Percentiles rank a stretch among this genome's conserved stretches.
phyloP scores from a whole-genome alignment of 2,329 filamentous ascomycete genomes.

The Colletotrichum musicola region DNA sequence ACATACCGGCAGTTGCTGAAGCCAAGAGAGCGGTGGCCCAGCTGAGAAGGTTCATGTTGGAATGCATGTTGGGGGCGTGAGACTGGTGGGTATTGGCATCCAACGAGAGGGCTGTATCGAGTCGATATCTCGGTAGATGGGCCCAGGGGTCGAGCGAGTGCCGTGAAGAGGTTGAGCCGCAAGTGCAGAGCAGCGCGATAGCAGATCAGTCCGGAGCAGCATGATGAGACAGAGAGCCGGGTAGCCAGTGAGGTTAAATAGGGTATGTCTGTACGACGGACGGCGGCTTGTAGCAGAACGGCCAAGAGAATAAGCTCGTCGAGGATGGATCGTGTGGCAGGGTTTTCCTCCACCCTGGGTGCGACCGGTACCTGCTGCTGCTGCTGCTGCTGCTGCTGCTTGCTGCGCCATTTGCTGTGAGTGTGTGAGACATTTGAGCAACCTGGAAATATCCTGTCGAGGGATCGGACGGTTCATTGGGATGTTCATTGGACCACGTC shows the following conservation, averaged over 20 bases:
- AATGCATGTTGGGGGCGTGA: slow-evolving; percentile 17
- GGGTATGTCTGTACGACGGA: not conserved
- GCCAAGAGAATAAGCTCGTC: slow-evolving; percentile 26
- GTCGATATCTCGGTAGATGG: too few relatives aligned
- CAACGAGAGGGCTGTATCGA: not conserved
- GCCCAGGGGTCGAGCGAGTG: not conserved
- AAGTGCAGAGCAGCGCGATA: not conserved
- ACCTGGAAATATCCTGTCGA: slow-evolving; percentile 3
- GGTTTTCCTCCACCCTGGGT: slow-evolving; percentile 16
- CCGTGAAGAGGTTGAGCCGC: not conserved
- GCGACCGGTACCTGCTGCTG: not conserved
- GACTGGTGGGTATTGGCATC: not conserved
- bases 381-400: too few relatives aligned
- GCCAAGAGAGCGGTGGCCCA: slow-evolving; percentile 33
- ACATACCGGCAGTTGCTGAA: slow-evolving; percentile 27
- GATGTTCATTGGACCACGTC: slow-evolving; percentile 21
- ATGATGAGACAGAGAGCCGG: not conserved
- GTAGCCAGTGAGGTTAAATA: slow-evolving; percentile 25
- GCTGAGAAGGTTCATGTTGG: slow-evolving; percentile 10
- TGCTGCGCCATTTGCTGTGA: too few relatives aligned
- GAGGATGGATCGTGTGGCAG: slow-evolving; percentile 14
- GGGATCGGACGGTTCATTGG: slow-evolving; percentile 33
- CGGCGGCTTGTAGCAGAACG: not conserved
- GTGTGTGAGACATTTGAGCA: not conserved
- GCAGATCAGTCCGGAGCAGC: too few relatives aligned